These are phyloP conservation scores for Pulveroboletus sp. DNA, from an alignment of 1,284 basidiomycete genomes.

Conservation along the genomic window DNA sequence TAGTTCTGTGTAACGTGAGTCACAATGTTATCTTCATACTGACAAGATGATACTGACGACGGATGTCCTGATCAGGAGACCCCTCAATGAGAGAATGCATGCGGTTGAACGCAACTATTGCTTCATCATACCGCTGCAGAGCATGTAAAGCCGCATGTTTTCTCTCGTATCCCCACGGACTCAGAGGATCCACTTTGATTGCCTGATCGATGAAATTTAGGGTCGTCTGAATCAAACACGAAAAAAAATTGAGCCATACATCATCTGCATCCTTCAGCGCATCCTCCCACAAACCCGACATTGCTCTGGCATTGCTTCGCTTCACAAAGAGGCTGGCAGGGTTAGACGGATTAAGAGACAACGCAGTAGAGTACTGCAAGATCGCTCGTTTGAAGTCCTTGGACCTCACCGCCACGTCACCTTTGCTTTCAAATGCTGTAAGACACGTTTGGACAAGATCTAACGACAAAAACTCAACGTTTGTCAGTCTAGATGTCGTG, in stretches of 20 bases:
- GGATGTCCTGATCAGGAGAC: not conserved
- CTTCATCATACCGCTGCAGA: slow-evolving; percentile 7
- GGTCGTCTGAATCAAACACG: too few species aligned
- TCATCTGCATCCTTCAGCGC: too few species aligned
- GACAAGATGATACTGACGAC: not conserved
- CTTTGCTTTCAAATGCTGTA: not conserved
- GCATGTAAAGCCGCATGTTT: slow-evolving; percentile 1
- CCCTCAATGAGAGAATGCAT: not conserved
- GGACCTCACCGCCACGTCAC: not conserved
- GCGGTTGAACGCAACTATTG: not conserved
- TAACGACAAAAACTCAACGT: too few species aligned
- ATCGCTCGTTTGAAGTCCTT: not conserved
- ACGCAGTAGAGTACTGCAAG: slow-evolving; percentile 1
- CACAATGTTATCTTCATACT: too few species aligned
- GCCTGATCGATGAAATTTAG: not conserved
- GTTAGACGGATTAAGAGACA: not conserved
- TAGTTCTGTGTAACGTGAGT: too few species aligned
- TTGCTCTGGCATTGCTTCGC: slow-evolving; percentile 7
- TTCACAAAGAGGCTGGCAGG: slow-evolving; percentile 6
- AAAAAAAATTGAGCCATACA: too few species aligned
- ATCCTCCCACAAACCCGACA: too few species aligned
- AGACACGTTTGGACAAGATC: not conserved
- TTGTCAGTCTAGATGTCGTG: too few species aligned
- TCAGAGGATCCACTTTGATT: not conserved
- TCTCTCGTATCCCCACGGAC: slow-evolving; percentile 2